phyloP scores from a whole-genome alignment of 139 green algal genomes.

The Penium margaritaceum region DNA sequence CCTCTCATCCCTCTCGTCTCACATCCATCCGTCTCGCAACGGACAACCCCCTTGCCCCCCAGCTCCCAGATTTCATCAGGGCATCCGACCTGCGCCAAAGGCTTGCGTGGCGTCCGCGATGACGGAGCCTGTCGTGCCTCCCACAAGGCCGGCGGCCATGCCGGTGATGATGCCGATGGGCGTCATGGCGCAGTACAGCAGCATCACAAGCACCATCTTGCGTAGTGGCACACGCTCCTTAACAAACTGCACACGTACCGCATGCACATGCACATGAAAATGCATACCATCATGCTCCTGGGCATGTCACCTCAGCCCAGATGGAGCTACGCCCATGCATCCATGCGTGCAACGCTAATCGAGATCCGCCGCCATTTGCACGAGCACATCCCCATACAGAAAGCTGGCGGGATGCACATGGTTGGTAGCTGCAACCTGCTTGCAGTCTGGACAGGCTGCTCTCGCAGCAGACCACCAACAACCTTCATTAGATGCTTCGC shows the following conservation, averaged over 20 bases:
- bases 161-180: constrained; percentile 33
- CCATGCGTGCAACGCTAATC: too few relatives aligned
- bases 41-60: too few relatives aligned
- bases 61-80: too few relatives aligned
- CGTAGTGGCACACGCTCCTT: constrained; percentile 18
- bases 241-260: constrained; percentile 41
- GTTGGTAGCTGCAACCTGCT: neutral
- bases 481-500: too few relatives aligned
- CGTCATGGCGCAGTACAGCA: constrained; percentile 43
- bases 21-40: neutral
- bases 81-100: constrained; percentile 35
- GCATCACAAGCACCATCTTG: constrained; percentile 33
- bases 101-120: constrained; percentile 29
- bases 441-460: too few relatives aligned
- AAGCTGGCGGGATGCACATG: neutral
- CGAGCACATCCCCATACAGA: constrained; percentile 11
- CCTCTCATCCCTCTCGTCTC: neutral
- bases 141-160: constrained; percentile 21
- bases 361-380: too few relatives aligned
- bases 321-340: neutral
- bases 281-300: neutral
- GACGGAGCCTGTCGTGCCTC: neutral
- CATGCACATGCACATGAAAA: too few relatives aligned
- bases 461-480: too few relatives aligned
- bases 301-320: neutral